Evolutionary conservation across 331 rosid species (phyloP), one percentile per base, ranked within the genome.

Genomic region (Saraca asoca): DNA sequence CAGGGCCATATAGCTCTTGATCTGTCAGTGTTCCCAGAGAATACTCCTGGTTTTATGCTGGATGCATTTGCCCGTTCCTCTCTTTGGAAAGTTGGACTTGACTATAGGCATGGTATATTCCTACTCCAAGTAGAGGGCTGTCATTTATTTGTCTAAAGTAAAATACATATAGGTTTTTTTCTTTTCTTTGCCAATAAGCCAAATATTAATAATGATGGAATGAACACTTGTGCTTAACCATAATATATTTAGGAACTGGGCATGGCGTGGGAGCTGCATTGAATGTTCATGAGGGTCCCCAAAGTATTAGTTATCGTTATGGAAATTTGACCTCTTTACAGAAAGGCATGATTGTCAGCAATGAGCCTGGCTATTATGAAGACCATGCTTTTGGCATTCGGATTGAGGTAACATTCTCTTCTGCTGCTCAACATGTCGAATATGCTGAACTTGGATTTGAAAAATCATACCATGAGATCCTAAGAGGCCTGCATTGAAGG

Each of bases 261-360:
- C 97, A 90, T 53, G 97, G 98, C 45, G 98, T 93, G 31, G 98
- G 98, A 71, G 95, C 98, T 72, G 97, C 98, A 59, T 57, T 93
- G 75, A 93, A 93, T 76, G 98, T 93, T 77, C 98, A 93, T 15
- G 98, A 93, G 75, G 98, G 98, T 5, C 97, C 97, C 72, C 98
- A 90, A 79, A 81, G 98, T 67, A 87, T 93, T 60, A 93, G 98
- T 72, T 82, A 66, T 69, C 89, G 98, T 43, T 93, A 16, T 75
- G 97, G 98, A 79, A 93, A 93, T 83, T 79, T 62, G 76, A 93
- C 91, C 49, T 75, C 95, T 73, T 83, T 93, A 29, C 81, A 84
- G 63, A 75, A 64, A 18, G 96, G 95, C 77, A 90, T 93, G 98
- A 38, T 93, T 55, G 88, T 90, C 76, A 87, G 98, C 96, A 93